phyloP scores from a whole-genome alignment of 1,284 basidiomycete species.

The Pterula multifida region DNA sequence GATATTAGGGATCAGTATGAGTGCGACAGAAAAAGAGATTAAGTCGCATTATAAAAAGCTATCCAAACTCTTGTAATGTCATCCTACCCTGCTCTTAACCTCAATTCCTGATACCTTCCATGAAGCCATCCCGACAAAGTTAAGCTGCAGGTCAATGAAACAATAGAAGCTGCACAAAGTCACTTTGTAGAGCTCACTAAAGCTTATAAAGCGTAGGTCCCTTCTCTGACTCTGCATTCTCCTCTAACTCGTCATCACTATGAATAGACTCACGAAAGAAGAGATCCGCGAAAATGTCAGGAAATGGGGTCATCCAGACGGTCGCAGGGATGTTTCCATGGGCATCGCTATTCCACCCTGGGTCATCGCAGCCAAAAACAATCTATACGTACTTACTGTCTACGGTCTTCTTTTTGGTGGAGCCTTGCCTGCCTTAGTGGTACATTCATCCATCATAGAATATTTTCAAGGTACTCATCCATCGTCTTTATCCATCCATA shows the following conservation, averaged over 20 bases:
- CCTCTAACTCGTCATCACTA: constrained; percentile 3
- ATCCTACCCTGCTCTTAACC: background rate
- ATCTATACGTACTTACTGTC: constrained; percentile 78
- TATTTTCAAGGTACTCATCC: constrained; percentile 7
- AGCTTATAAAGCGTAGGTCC: constrained; percentile 84
- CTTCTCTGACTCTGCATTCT: constrained; percentile 4
- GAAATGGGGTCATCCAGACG: constrained; percentile 92
- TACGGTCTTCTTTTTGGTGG: constrained; percentile 88
- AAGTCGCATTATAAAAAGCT: constrained; percentile 94
- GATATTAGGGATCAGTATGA: constrained; percentile 75
- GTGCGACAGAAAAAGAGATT: constrained; percentile 79
- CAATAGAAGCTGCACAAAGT: constrained; percentile 79
- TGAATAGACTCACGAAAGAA: constrained; percentile 77
- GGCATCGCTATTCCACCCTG: constrained; percentile 94
- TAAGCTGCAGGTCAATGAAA: constrained; percentile 72
- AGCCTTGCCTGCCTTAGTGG: constrained; percentile 77
- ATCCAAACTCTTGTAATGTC: constrained; percentile 74
- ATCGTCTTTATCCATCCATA: constrained; percentile 15
- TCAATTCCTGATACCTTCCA: constrained; percentile 4
- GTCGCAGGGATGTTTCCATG: constrained; percentile 88
- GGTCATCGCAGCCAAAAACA: constrained; percentile 90
- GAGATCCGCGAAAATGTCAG: constrained; percentile 87
- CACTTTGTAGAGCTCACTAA: constrained; percentile 94
- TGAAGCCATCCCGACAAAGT: constrained; percentile 95
- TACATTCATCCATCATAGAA: constrained; percentile 26